Evolutionary conservation across 768 basidiomycete genomes (phyloP), one percentile per base, ranked within the genome.

Genomic region (Collybiopsis confluens): DNA sequence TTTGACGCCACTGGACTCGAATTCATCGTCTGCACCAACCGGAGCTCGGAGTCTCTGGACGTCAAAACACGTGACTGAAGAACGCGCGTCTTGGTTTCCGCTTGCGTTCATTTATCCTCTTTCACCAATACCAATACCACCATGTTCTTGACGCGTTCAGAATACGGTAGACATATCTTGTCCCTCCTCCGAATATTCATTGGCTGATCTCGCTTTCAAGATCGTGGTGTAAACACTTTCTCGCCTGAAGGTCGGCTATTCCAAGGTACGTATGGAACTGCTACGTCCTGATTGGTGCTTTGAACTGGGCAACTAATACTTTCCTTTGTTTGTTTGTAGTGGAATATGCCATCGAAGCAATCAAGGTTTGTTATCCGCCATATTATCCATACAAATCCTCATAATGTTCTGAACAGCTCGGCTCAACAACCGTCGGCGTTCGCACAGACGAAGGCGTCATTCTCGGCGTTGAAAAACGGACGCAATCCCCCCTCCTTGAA

Each of bases 291-390:
- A n/a, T n/a, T n/a, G n/a, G n/a, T n/a, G n/a, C n/a, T n/a, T n/a
- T n/a, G n/a, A n/a, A n/a, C n/a, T n/a, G n/a, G n/a, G n/a, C n/a
- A n/a, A n/a, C n/a, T n/a, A n/a, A n/a, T n/a, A n/a, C n/a, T n/a
- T n/a, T n/a, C n/a, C n/a, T n/a, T n/a, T n/a, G n/a, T n/a, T n/a
- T n/a, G n/a, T n/a, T 28, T 7, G 1, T 61, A 98, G 96, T 99
- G 71, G 97, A 99, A 73, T 98, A 98, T 78, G 97, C 97, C 48
- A 99, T 98, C 68, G 97, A 99, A 66, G 97, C 97, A 7, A 98
- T 98, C 71, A 98, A 97, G 73, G 94, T 94, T 58, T n/a, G 26
- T 23, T 43, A 54, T 45, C 41, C 20, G 3, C 13, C 2, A n/a
- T n/a, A n/a, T n/a, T 20, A 49, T 63, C 24, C 26, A 15, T 7